A percentile compares a stretch with the other conserved stretches of the same genome.
Conservation (phyloP, 2,329 filamentous ascomycete species). For the Lizonia empirigonia region DNA sequence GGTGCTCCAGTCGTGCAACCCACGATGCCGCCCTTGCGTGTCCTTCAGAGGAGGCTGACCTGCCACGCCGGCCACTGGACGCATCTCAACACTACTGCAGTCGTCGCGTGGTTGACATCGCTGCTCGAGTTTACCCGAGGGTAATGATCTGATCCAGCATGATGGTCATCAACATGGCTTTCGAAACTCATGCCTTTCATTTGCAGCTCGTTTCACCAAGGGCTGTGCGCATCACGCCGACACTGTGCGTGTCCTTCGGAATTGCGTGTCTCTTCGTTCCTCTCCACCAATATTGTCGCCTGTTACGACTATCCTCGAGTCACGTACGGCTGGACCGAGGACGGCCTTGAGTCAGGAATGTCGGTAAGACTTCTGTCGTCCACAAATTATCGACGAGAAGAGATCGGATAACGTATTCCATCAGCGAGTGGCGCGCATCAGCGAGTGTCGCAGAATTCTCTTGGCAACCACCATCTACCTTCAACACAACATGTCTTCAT, state of each 20-base stretch:
- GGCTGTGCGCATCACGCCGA: slow-evolving; percentile 30
- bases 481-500: too few species aligned
- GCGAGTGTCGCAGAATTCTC: too few species aligned
- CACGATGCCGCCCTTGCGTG: slow-evolving; percentile 11
- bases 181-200: slow-evolving; percentile 25
- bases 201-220: slow-evolving; percentile 33
- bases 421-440: too few species aligned
- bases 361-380: slow-evolving; percentile 33
- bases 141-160: slow-evolving; percentile 12
- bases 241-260: slow-evolving; percentile 22
- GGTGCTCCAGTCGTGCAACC: slow-evolving; percentile 18
- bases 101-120: slow-evolving; percentile 20
- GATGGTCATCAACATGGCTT: slow-evolving; percentile 20
- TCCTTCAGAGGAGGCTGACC: slow-evolving; percentile 1
- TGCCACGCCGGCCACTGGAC: slow-evolving; percentile 4
- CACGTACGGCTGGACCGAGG: slow-evolving; percentile 19
- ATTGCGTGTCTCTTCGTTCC: slow-evolving; percentile 13
- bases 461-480: too few species aligned
- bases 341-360: slow-evolving; percentile 36
- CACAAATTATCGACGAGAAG: slow-evolving; percentile 6
- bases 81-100: slow-evolving; percentile 21
- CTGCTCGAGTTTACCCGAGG: slow-evolving; percentile 22
- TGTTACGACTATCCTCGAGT: slow-evolving; percentile 22
- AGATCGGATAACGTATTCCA: too few species aligned
- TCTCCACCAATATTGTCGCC: slow-evolving; percentile 35